A percentile compares a stretch with the other conserved stretches of the same genome.
phyloP scores from a whole-genome alignment of 2,329 filamentous ascomycete genomes.

The Ramularia collo-cygni region DNA sequence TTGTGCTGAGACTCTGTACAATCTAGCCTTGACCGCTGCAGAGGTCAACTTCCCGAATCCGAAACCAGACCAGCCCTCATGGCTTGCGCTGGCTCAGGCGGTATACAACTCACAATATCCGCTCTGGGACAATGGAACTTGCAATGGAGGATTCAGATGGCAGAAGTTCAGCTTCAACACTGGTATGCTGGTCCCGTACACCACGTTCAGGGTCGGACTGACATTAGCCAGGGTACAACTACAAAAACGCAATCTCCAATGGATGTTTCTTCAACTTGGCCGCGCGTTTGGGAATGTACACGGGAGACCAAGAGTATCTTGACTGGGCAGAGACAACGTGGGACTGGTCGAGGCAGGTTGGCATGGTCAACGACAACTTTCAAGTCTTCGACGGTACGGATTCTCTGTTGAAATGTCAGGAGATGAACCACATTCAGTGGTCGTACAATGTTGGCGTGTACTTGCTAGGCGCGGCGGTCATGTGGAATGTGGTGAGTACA shows the following conservation, averaged over 20 bases:
- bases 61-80: conserved; percentile 34
- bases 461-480: conserved; percentile 39
- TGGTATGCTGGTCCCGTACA: conserved; percentile 22
- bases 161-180: conserved; percentile 42
- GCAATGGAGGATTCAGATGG: conserved; percentile 30
- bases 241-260: conserved; percentile 45
- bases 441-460: conserved; percentile 43
- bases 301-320: conserved; percentile 46
- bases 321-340: conserved; percentile 50
- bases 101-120: conserved; percentile 36
- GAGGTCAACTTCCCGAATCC: conserved; percentile 45
- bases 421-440: conserved; percentile 41
- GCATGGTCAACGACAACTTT: conserved; percentile 46
- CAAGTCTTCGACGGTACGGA: conserved; percentile 42
- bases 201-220: not conserved
- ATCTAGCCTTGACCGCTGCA: conserved; percentile 49
- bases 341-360: conserved; percentile 37
- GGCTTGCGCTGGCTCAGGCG: conserved; percentile 38
- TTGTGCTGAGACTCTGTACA: conserved; percentile 29
- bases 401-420: conserved; percentile 37
- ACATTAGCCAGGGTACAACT: conserved; percentile 32
- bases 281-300: conserved; percentile 36
- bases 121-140: conserved; percentile 33
- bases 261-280: conserved; percentile 48
- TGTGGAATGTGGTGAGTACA: conserved; percentile 40